Percentiles rank a stretch among this genome's conserved stretches.
Conservation (phyloP, 495 filamentous ascomycete species). For the Daldinia bambusicola region DNA sequence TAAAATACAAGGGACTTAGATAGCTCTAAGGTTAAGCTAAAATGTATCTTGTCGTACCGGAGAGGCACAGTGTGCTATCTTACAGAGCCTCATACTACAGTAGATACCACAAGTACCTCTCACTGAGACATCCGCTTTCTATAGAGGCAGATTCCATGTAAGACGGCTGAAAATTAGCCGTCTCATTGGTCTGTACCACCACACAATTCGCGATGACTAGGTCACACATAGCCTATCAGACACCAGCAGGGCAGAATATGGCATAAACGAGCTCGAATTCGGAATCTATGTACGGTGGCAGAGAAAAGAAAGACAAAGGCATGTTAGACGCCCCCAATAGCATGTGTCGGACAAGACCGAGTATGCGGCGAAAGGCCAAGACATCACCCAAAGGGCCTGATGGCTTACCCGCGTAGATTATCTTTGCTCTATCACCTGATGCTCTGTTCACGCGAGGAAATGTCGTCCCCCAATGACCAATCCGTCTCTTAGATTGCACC, state of each 20-base stretch:
- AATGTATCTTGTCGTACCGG: neutral
- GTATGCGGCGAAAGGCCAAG: neutral
- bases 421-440: slow-evolving; percentile 27
- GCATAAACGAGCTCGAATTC: slow-evolving; percentile 1
- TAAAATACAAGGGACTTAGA: slow-evolving; percentile 5
- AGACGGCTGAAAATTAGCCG: slow-evolving; percentile 13
- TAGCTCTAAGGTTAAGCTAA: neutral
- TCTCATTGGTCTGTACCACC: slow-evolving; percentile 11
- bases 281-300: neutral
- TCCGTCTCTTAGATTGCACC: slow-evolving; percentile 10
- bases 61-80: slow-evolving; percentile 4
- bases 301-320: slow-evolving; percentile 20
- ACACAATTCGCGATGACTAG: slow-evolving; percentile 4
- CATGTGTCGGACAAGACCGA: slow-evolving; percentile 34
- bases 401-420: neutral
- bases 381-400: neutral
- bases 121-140: slow-evolving; percentile 17
- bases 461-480: slow-evolving; percentile 19
- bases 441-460: slow-evolving; percentile 24
- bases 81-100: slow-evolving; percentile 37
- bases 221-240: slow-evolving; percentile 17
- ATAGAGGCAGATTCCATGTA: slow-evolving; percentile 12
- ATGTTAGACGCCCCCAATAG: slow-evolving; percentile 14
- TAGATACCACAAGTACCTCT: slow-evolving; percentile 5
- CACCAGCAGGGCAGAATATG: slow-evolving; percentile 8